Evolutionary conservation across 257 asterid species (phyloP).

Genomic region (Petrea volubilis): DNA sequence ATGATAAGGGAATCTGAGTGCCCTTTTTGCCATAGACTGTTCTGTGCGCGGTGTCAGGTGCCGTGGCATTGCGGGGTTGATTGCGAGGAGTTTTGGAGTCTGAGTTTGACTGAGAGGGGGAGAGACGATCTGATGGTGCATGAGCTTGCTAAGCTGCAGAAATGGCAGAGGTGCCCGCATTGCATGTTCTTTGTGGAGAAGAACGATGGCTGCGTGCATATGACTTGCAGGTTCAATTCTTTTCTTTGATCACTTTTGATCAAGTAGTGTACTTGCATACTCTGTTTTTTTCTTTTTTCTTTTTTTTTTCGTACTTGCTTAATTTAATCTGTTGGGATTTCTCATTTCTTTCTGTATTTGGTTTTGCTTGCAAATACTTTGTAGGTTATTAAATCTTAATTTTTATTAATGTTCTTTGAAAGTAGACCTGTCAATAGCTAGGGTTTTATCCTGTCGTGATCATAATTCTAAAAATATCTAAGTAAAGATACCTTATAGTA

Average conservation of each 20-base stretch:
- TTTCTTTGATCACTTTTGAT: not conserved
- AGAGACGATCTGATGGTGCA: constrained; percentile 31
- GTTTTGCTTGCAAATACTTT: no score
- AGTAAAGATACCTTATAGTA: no score
- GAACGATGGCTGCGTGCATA: constrained; percentile 39
- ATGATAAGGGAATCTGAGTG: constrained; percentile 38
- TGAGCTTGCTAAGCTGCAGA: constrained; percentile 29
- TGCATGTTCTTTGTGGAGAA: constrained; percentile 43
- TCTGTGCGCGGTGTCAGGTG: constrained; percentile 47
- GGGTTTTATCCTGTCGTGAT: no score
- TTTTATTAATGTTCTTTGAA: no score
- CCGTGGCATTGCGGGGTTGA: constrained; percentile 41
- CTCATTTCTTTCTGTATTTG: no score
- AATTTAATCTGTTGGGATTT: no score
- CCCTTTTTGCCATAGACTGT: constrained; percentile 40
- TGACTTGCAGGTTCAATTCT: constrained; percentile 43
- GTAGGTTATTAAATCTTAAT: no score
- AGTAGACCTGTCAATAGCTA: no score
- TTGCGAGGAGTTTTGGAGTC: constrained; percentile 31
- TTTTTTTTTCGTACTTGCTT: no score
- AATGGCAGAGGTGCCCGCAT: constrained; percentile 44
- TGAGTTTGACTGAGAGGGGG: constrained; percentile 21
- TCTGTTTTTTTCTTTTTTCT: no score
- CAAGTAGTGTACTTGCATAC: not conserved
- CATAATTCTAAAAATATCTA: no score